Conservation (phyloP, 2,329 filamentous ascomycete genomes). For the Exophiala calicioides region DNA sequence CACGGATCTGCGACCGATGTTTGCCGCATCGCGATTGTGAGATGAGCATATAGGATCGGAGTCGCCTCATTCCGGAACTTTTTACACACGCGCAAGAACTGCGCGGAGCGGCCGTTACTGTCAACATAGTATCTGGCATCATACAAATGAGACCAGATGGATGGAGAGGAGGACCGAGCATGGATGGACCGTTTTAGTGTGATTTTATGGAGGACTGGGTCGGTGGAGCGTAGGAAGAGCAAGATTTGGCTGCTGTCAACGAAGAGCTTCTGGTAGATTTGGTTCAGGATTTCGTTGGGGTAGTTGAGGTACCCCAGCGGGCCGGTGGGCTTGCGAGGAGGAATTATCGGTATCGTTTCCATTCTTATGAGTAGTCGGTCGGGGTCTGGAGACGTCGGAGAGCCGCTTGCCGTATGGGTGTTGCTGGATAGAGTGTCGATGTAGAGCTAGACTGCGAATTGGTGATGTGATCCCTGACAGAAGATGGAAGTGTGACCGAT, state of each 20-base stretch:
- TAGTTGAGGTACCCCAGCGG: constrained; percentile 20
- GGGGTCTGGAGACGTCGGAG: neutral
- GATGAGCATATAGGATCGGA: constrained; percentile 14
- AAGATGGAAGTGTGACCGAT: too few relatives aligned
- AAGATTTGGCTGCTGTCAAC: constrained; percentile 14
- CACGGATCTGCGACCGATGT: constrained; percentile 7
- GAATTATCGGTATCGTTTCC: neutral
- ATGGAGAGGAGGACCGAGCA: neutral
- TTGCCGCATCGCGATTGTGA: constrained; percentile 14
- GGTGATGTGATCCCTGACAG: neutral
- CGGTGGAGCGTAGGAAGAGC: constrained; percentile 15
- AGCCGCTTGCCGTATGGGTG: neutral
- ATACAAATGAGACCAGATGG: constrained; percentile 8
- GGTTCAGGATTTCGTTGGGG: constrained; percentile 18
- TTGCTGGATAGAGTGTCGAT: neutral
- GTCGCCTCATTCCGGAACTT: constrained; percentile 14
- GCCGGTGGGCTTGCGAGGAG: constrained; percentile 4
- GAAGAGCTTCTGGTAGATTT: constrained; percentile 17
- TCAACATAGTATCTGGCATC: constrained; percentile 10
- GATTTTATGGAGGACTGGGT: constrained; percentile 4
- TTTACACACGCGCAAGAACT: constrained; percentile 21
- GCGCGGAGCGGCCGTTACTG: constrained; percentile 14
- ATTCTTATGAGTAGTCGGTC: neutral
- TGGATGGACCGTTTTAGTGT: constrained; percentile 3
- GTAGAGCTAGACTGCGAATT: neutral